Evolutionary conservation across 371 early-diverging fungal species (phyloP).

Genomic region (Nematocida minor): DNA sequence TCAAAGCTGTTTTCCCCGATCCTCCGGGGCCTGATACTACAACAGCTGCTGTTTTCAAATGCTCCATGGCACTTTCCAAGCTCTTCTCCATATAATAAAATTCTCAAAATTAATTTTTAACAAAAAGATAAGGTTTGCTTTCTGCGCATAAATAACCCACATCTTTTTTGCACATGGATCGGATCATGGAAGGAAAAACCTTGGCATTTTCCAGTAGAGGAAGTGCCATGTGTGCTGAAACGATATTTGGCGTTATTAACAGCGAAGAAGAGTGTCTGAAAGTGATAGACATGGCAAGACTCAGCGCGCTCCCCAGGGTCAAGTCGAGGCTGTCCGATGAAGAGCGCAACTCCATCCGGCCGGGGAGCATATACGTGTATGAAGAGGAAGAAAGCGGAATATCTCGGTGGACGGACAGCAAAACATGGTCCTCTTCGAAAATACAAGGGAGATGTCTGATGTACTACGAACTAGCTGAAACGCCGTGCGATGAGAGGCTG

Average conservation of each 20-base stretch:
- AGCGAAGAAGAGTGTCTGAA: conserved; percentile 52
- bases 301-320: conserved; percentile 50
- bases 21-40: conserved; percentile 35
- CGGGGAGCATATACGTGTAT: conserved; percentile 63
- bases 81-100: neutral
- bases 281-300: conserved; percentile 52
- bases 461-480: conserved; percentile 61
- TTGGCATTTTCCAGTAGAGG: neutral
- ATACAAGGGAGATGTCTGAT: conserved; percentile 64
- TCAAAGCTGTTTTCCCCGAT: conserved; percentile 18
- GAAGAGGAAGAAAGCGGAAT: conserved; percentile 63
- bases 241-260: conserved; percentile 37
- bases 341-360: conserved; percentile 55
- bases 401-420: conserved; percentile 65
- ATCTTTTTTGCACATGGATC: neutral
- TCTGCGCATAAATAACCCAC: neutral
- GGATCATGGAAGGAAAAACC: neutral
- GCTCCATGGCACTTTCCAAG: neutral
- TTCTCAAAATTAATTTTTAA: neutral
- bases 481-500: conserved; percentile 51
- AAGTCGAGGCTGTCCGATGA: conserved; percentile 50
- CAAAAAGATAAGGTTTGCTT: conserved; percentile 34
- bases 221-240: conserved; percentile 1
- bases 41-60: neutral
- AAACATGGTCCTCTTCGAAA: conserved; percentile 65